Evolutionary conservation across 805 yeast species (phyloP), one percentile per base, ranked within the genome.

Genomic region (Ogataea sp.): DNA sequence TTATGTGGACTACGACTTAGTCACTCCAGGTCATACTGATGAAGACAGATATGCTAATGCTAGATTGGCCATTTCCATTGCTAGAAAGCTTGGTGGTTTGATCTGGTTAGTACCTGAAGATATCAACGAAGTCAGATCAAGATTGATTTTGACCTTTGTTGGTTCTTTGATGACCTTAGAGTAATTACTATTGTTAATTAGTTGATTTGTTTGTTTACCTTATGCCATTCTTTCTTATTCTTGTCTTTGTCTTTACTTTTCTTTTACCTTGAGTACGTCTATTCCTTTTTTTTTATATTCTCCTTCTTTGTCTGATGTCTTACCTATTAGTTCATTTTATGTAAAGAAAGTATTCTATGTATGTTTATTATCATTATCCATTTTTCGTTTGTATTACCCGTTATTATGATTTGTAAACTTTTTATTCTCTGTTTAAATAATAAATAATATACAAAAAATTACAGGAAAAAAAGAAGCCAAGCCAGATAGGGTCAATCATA

Each of bases 81-180:
- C 98, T 27, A 83, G 98, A 74, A 93, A 93, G 64, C 68, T 93
- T 51, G 98, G 98, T 45, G 98, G 96, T 31, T 77, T 93, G 59
- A 93, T 93, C 55, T 93, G 97, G 97, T 73, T 93, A 51, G 96
- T 93, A n/a, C 98, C 98, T n/a, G 98, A 93, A 63, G 98, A 93
- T 67, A 93, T 93, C 55, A 84, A 81, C 53, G 97, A 90, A 67
- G 97, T 93, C 33, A 83, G 97, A 64, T 75, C 95, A 34, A 79
- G 97, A 62, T 79, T 93, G 67, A 84, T 93, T 42, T 75, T 88
- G 59, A 88, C 97, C 1, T 93, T 93, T 60, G 86, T 93, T 45
- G 98, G 97, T 39, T 86, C 96, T 37, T 75, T 93, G 62, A 93
- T 93, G 98, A 68, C 89, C 9, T 62, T 84, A 41, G 55, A 51